phyloP scores from a whole-genome alignment of 352 stramenopile species.

The Phytophthora multivora region DNA sequence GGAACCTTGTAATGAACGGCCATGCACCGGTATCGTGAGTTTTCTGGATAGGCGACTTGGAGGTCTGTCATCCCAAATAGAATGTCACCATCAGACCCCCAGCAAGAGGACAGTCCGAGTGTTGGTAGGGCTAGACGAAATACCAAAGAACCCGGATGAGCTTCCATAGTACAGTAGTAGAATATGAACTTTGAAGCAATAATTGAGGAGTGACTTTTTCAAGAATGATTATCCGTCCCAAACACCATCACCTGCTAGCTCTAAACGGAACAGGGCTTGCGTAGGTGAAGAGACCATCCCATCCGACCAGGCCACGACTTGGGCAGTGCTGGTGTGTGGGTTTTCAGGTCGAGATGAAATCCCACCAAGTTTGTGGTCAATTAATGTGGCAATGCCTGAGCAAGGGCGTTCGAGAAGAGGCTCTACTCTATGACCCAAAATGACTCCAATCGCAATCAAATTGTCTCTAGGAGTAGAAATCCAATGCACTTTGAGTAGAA shows the following conservation, averaged over 20 bases:
- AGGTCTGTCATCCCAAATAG: neutral
- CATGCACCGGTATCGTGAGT: slow-evolving; percentile 12
- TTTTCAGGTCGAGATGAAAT: no score
- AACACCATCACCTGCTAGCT: no score
- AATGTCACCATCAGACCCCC: neutral
- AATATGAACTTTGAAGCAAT: no score
- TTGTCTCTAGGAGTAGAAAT: slow-evolving; percentile 9
- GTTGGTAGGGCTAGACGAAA: slow-evolving; percentile 2
- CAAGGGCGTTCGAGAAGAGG: slow-evolving; percentile 10
- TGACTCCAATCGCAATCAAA: slow-evolving; percentile 16
- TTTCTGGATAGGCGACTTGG: slow-evolving; percentile 17
- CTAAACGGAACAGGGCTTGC: no score
- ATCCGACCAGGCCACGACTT: no score
- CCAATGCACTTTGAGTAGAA: slow-evolving; percentile 17
- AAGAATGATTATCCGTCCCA: no score
- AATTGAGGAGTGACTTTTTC: no score
- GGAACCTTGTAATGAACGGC: slow-evolving; percentile 16
- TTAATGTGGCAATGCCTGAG: slow-evolving; percentile 14
- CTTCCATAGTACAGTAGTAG: neutral
- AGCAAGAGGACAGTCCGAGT: neutral
- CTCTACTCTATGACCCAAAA: slow-evolving; percentile 8
- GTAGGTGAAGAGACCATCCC: no score
- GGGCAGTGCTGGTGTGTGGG: no score
- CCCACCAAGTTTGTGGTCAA: slow-evolving; percentile 14
- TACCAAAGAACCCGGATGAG: slow-evolving; percentile 1